Conservation (phyloP, 23 red algal species). For the Gracilaria gracilis region DNA sequence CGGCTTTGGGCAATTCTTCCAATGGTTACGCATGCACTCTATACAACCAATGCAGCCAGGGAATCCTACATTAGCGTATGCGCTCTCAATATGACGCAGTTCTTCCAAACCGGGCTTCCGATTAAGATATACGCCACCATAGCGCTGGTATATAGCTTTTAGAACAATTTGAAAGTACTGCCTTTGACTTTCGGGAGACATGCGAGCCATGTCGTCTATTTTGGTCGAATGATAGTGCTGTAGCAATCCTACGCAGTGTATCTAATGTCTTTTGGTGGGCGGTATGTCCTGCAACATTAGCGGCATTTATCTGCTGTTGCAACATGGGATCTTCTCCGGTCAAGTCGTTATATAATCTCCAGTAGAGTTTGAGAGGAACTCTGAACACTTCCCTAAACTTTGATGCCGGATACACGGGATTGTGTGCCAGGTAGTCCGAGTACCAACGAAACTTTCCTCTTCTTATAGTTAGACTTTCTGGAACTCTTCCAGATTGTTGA, state of each 20-base stretch:
- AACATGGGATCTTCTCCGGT: background rate
- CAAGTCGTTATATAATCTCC: background rate
- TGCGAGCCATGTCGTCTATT: background rate
- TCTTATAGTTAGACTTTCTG: background rate
- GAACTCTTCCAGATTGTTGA: background rate
- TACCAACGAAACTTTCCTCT: background rate
- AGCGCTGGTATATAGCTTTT: background rate
- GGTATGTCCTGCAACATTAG: background rate
- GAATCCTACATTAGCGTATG: background rate
- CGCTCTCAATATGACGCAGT: background rate
- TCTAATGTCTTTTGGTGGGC: background rate
- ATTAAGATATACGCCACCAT: background rate
- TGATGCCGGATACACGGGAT: background rate
- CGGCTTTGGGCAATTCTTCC: slow-evolving; percentile 52
- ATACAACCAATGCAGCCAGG: slow-evolving; percentile 43
- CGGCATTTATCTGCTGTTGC: background rate
- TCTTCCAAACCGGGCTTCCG: background rate
- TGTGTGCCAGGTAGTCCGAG: too few species aligned
- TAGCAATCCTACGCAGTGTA: background rate
- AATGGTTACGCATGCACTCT: slow-evolving; percentile 48
- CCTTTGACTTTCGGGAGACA: background rate
- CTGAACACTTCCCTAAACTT: background rate
- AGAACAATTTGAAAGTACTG: background rate
- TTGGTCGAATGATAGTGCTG: background rate
- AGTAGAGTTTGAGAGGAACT: background rate